Percentiles rank a stretch among this genome's conserved stretches.
Conservation (phyloP, 2,329 filamentous ascomycete species). For the Phialophora tarda region DNA sequence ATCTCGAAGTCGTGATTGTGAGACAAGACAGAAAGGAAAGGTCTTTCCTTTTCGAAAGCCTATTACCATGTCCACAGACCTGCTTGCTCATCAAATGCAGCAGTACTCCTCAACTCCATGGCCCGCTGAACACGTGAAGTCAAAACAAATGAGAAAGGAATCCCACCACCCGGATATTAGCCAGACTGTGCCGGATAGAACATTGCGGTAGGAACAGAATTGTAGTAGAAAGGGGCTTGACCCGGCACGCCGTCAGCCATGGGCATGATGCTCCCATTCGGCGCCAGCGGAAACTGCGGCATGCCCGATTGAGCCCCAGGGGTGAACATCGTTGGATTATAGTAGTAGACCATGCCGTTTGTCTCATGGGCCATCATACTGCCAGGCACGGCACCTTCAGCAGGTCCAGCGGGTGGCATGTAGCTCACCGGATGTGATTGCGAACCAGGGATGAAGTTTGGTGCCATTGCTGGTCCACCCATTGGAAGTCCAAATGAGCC, state of each 20-base stretch:
- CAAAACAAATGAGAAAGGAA: constrained; percentile 19
- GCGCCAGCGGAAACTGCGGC: constrained; percentile 60
- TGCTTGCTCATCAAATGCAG: constrained; percentile 29
- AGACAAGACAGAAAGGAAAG: constrained; percentile 19
- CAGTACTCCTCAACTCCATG: constrained; percentile 22
- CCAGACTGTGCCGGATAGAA: constrained; percentile 47
- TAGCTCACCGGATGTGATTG: constrained; percentile 38
- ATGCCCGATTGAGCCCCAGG: constrained; percentile 47
- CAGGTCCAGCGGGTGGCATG: constrained; percentile 40
- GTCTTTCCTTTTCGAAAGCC: constrained; percentile 7
- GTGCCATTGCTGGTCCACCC: constrained; percentile 39
- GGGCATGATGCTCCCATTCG: constrained; percentile 62
- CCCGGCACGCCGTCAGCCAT: constrained; percentile 82
- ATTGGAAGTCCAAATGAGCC: constrained; percentile 45
- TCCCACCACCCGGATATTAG: constrained; percentile 16
- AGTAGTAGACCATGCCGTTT: constrained; percentile 97
- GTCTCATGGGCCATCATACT: constrained; percentile 79
- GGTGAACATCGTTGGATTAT: constrained; percentile 66
- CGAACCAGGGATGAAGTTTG: constrained; percentile 38
- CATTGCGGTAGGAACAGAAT: constrained; percentile 61
- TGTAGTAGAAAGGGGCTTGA: constrained; percentile 60
- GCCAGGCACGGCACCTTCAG: constrained; percentile 53
- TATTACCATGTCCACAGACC: constrained; percentile 22
- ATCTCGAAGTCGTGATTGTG: constrained; percentile 26
- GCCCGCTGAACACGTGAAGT: constrained; percentile 27